Evolutionary conservation across 2,329 filamentous ascomycete genomes (phyloP).

Genomic region (Alternaria tenuissima): DNA sequence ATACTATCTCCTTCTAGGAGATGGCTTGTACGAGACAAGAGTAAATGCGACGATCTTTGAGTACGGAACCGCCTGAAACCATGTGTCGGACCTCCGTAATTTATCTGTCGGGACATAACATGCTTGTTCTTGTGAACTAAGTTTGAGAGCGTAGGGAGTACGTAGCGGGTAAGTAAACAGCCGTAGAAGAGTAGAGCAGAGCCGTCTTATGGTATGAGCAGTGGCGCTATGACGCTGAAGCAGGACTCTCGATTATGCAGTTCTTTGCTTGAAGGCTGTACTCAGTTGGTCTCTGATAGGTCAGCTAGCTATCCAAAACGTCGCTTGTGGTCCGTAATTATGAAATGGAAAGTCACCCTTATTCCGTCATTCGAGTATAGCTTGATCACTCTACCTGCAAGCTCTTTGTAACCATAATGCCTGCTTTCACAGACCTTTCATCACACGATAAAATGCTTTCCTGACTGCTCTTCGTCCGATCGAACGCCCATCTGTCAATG

Average conservation of each 20-base stretch:
- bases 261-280: too few relatives aligned
- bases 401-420: not conserved
- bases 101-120: slow-evolving; percentile 49
- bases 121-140: too few relatives aligned
- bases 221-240: too few relatives aligned
- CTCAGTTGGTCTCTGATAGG: too few relatives aligned
- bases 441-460: not conserved
- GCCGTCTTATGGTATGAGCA: too few relatives aligned
- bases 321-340: too few relatives aligned
- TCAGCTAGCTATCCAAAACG: too few relatives aligned
- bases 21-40: slow-evolving; percentile 50
- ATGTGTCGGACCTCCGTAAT: slow-evolving; percentile 49
- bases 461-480: not conserved
- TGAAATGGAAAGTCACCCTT: too few relatives aligned
- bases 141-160: not conserved
- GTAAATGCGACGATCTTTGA: slow-evolving; percentile 51
- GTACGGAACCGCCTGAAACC: slow-evolving; percentile 46
- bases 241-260: too few relatives aligned
- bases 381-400: not conserved
- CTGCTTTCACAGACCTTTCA: not conserved
- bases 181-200: too few relatives aligned
- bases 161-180: too few relatives aligned
- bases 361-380: not conserved
- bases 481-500: not conserved
- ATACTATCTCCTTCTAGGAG: slow-evolving; percentile 7